phyloP scores from a whole-genome alignment of 345 rosid genomes.

The Barbarea vulgaris region DNA sequence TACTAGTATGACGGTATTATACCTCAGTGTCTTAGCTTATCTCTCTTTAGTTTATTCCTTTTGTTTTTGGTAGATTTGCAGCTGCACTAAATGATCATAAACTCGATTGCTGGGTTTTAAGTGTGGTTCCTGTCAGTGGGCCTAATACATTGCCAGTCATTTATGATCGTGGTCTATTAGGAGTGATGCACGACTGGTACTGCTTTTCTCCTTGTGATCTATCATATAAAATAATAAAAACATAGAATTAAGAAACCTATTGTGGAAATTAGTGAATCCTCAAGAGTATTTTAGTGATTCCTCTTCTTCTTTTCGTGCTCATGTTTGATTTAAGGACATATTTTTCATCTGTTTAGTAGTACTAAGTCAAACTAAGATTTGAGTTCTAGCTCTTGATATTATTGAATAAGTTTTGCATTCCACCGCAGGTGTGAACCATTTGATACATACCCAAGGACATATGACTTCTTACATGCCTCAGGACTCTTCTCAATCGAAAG shows the following conservation, averaged over 20 bases:
- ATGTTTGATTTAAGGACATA: neutral
- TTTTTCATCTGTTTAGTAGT: neutral
- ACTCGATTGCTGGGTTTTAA: conserved; percentile 89
- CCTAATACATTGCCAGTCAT: conserved; percentile 94
- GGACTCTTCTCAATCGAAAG: conserved; percentile 89
- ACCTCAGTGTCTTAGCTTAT: neutral
- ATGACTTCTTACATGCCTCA: conserved; percentile 86
- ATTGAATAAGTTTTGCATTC: neutral
- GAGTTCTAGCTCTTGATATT: neutral
- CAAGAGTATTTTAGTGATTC: neutral
- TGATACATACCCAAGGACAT: conserved; percentile 97
- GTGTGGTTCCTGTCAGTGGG: conserved; percentile 90
- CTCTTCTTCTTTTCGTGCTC: conserved; percentile 7
- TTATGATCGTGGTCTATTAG: conserved; percentile 92
- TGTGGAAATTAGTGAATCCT: neutral
- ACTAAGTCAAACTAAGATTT: neutral
- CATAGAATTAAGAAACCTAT: conserved; percentile 3
- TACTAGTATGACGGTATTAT: neutral
- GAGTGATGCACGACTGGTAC: conserved; percentile 98
- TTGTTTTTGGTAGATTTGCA: conserved; percentile 72
- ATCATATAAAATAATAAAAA: conserved; percentile 3
- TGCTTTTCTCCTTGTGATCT: conserved; percentile 14
- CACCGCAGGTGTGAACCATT: conserved; percentile 89
- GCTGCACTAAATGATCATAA: conserved; percentile 77
- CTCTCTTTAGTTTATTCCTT: conserved; percentile 8